Evolutionary conservation across 169 alveolate species (phyloP).

Genomic region (Miamiensis avidus): DNA sequence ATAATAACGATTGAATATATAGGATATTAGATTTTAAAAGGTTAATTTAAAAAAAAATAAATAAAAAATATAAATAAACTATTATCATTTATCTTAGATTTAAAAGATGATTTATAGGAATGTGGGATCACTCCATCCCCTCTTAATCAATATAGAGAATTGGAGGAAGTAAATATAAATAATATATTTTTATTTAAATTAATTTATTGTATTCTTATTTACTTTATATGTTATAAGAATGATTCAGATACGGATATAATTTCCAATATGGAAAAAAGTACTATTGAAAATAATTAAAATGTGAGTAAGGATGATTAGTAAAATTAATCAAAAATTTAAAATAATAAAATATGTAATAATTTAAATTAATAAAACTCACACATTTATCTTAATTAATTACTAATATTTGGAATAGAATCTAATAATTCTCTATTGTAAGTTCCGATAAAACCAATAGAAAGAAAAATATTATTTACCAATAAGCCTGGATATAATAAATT

Average conservation of each 20-base stretch:
- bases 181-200: too few relatives aligned
- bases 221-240: neutral
- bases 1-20: neutral
- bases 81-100: neutral
- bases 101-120: neutral
- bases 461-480: neutral
- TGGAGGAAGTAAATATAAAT: too few relatives aligned
- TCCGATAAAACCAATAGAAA: neutral
- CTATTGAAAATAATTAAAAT: too few relatives aligned
- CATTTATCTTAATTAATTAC: too few relatives aligned
- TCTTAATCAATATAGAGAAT: neutral
- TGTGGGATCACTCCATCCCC: neutral
- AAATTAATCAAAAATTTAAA: too few relatives aligned
- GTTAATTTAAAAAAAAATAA: neutral
- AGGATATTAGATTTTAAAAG: neutral
- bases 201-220: too few relatives aligned
- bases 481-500: neutral
- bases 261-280: too few relatives aligned
- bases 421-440: too few relatives aligned
- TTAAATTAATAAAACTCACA: too few relatives aligned
- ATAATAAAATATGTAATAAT: too few relatives aligned
- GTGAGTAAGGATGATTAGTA: too few relatives aligned
- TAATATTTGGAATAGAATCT: neutral
- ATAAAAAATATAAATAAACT: neutral
- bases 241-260: neutral